These are phyloP conservation scores for Neurospora sp. DNA, from an alignment of 495 filamentous ascomycete genomes.

Conservation along the genomic window DNA sequence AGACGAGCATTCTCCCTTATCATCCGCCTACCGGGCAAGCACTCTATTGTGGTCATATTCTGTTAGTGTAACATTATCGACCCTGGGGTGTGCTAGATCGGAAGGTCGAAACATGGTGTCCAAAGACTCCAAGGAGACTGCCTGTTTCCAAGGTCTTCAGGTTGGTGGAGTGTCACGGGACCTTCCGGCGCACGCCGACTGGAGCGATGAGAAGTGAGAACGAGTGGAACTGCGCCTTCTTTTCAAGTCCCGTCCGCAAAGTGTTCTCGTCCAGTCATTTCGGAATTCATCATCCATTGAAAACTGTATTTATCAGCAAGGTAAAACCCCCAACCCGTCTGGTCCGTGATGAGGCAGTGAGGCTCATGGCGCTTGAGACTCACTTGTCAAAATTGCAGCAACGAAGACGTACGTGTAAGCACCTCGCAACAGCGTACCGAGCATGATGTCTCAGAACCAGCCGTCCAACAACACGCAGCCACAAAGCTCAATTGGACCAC, in stretches of 20 bases:
- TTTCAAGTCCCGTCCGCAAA: neutral
- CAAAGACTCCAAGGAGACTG: neutral
- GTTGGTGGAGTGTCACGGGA: conserved; percentile 5
- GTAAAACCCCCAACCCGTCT: neutral
- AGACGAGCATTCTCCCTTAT: neutral
- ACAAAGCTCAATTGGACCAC: neutral
- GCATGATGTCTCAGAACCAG: neutral
- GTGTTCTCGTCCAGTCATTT: neutral
- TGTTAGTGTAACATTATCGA: neutral
- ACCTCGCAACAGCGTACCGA: neutral
- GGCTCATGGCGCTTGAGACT: neutral
- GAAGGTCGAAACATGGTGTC: neutral
- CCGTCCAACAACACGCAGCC: neutral
- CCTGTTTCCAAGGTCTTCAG: neutral
- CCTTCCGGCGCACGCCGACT: conserved; percentile 4
- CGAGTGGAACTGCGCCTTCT: neutral
- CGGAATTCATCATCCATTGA: neutral
- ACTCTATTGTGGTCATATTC: neutral
- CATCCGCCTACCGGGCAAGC: neutral
- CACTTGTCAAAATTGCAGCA: neutral
- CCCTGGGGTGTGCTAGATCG: neutral
- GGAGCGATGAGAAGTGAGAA: neutral
- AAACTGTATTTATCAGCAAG: neutral
- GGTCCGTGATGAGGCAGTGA: neutral
- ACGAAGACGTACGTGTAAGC: neutral